Evolutionary conservation across 31 red algal species (phyloP).

Genomic region (Asparagopsis taxiformis): DNA sequence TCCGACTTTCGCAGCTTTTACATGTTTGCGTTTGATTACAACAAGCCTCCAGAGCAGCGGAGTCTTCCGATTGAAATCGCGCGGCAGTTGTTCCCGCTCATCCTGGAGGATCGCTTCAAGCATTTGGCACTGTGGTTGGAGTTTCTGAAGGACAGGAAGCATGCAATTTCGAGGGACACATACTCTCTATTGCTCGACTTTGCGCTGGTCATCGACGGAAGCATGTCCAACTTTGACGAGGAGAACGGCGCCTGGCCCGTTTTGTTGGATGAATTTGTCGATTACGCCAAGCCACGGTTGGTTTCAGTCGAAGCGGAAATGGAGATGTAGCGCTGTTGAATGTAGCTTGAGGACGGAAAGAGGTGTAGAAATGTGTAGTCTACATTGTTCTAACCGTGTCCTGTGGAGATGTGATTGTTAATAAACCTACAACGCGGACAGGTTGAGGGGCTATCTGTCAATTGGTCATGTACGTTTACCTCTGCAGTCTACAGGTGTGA

Average conservation of each 20-base stretch:
- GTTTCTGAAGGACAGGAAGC: constrained; percentile 62
- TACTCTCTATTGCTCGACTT: constrained; percentile 82
- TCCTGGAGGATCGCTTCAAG: constrained; percentile 71
- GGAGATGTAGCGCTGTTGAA: constrained; percentile 16
- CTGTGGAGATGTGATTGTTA: not conserved
- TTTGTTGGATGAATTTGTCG: constrained; percentile 94
- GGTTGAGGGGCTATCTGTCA: no score
- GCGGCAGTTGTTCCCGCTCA: constrained; percentile 71
- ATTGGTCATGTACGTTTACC: no score
- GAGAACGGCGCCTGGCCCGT: constrained; percentile 96
- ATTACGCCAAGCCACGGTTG: constrained; percentile 63
- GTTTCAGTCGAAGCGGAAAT: not conserved
- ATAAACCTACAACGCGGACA: constrained; percentile 1
- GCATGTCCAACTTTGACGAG: constrained; percentile 81
- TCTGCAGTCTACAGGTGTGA: no score
- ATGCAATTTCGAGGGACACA: constrained; percentile 77
- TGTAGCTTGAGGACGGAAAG: not conserved
- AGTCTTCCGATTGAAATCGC: constrained; percentile 78
- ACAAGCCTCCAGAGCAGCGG: constrained; percentile 69
- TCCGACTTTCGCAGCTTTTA: constrained; percentile 87
- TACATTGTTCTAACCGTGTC: not conserved
- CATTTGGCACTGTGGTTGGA: constrained; percentile 80
- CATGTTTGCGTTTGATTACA: constrained; percentile 91
- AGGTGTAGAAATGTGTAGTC: constrained; percentile 2
- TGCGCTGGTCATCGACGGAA: constrained; percentile 40